These are phyloP conservation scores for Populus hybrid DNA, from an alignment of 441 rosid species.

Conservation along the genomic window DNA sequence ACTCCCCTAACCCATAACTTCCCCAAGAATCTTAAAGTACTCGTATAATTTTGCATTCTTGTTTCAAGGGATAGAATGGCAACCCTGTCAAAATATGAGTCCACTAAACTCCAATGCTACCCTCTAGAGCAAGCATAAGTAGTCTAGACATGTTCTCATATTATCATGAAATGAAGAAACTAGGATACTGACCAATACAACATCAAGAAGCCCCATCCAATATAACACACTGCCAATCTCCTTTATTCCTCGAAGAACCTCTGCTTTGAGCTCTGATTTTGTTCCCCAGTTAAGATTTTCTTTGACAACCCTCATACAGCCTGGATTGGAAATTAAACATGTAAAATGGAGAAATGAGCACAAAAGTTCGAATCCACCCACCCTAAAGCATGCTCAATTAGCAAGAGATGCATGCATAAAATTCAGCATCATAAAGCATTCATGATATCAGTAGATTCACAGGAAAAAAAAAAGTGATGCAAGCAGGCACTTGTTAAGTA, in stretches of 20 bases:
- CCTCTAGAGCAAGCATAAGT: neutral
- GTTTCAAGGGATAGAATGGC: slow-evolving; percentile 3
- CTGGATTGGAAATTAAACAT: slow-evolving; percentile 38
- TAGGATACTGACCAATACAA: slow-evolving; percentile 72
- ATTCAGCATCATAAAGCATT: neutral
- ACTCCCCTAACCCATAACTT: neutral
- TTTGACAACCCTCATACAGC: slow-evolving; percentile 94
- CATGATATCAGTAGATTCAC: neutral
- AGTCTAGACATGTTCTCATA: slow-evolving; percentile 2
- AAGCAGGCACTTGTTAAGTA: neutral
- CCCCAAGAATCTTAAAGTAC: neutral
- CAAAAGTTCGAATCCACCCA: neutral
- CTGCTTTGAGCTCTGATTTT: slow-evolving; percentile 87
- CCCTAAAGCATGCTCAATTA: neutral
- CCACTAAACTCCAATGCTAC: neutral
- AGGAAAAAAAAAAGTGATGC: neutral
- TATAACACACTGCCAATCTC: slow-evolving; percentile 97
- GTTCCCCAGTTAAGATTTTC: slow-evolving; percentile 93
- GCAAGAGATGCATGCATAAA: neutral
- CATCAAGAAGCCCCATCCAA: slow-evolving; percentile 96
- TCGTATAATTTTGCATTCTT: neutral
- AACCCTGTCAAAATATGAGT: neutral
- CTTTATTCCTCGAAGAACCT: slow-evolving; percentile 90
- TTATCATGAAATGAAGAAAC: slow-evolving; percentile 18
- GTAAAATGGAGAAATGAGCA: slow-evolving; percentile 10